Evolutionary conservation across 2,329 filamentous ascomycete species (phyloP), one percentile per base, ranked within the genome.

Genomic region (Pleomassaria siparia): DNA sequence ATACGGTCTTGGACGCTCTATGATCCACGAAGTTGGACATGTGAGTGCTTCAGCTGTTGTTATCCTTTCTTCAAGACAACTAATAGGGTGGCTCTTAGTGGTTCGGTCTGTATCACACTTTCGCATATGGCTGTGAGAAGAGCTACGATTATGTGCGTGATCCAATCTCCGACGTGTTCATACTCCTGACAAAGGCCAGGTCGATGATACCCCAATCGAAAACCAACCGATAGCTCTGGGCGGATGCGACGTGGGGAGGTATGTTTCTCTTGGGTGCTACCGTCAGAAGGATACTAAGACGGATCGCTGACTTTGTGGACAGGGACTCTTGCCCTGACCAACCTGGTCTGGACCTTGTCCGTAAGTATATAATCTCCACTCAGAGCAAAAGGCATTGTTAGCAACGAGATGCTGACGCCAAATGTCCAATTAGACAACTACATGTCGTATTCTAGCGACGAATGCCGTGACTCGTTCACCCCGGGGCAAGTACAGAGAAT

Each of bases 381-480:
- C 12, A 12, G 25, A 7, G 25, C 25, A 18, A 20, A 18, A 20
- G 29, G n/a, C n/a, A 26, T 26, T 12, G 7, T 12, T 7, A 26
- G 32, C 15, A 35, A 20, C 3, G 13, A 8, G n/a, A 13, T n/a
- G 18, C 35, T 37, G 20, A 37, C 35, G 20, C 6, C 21, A 13
- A 18, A 4, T 11, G 13, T 12, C 18, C 21, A 21, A 3, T 3
- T 13, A 37, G 35, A 37, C n/a, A 37, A 37, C n/a, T 37, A 37
- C 35, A 37, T 37, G 35, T 37, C 35, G 18, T 37, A 37, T 12
- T 37, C 35, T 12, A 37, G n/a, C 20, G 35, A 37, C 35, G 35
- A 37, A 24, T 37, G 35, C n/a, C 35, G 35, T 20, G 20, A 37
- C 35, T 37, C 35, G 3, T 37, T 18, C 18, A 37, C 35, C 8